These are phyloP conservation scores for Globisporangium camurandrum DNA, from an alignment of 352 stramenopile species.

Conservation along the genomic window DNA sequence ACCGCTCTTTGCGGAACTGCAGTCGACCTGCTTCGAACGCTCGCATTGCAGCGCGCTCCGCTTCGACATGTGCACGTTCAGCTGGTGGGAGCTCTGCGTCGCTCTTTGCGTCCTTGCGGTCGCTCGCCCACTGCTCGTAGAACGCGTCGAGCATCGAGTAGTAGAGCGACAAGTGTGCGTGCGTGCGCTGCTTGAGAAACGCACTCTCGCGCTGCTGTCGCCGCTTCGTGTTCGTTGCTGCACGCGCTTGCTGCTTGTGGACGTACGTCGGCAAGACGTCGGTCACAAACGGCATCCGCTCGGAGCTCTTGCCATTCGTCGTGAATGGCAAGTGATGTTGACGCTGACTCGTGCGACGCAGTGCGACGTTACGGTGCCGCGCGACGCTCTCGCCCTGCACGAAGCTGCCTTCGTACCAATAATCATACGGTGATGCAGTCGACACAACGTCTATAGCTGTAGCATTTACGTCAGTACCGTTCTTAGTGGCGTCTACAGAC, in stretches of 20 bases:
- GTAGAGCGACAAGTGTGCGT: conserved; percentile 45
- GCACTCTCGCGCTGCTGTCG: conserved; percentile 27
- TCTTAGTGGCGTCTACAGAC: background rate
- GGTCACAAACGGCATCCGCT: conserved; percentile 53
- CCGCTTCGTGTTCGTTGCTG: conserved; percentile 29
- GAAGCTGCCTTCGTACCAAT: conserved; percentile 73
- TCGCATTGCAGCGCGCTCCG: conserved; percentile 28
- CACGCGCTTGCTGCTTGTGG: conserved; percentile 24
- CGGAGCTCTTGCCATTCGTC: conserved; percentile 54
- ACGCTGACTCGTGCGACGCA: conserved; percentile 20
- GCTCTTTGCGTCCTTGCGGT: conserved; percentile 26
- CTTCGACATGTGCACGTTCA: conserved; percentile 16
- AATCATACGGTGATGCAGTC: conserved; percentile 29
- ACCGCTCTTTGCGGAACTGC: conserved; percentile 51
- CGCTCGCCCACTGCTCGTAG: conserved; percentile 49
- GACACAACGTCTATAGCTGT: conserved; percentile 5
- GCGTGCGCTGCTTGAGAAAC: conserved; percentile 37
- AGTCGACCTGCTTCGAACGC: conserved; percentile 30
- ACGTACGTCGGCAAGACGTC: conserved; percentile 27
- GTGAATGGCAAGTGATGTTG: conserved; percentile 46
- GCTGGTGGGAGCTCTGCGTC: conserved; percentile 22
- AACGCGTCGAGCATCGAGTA: conserved; percentile 56
- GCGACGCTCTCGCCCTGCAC: conserved; percentile 46
- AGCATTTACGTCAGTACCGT: background rate
- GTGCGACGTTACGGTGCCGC: conserved; percentile 44